These are phyloP conservation scores for Nakaseomyces uthaithaninus DNA, from an alignment of 1,139 yeast species.

Conservation along the genomic window DNA sequence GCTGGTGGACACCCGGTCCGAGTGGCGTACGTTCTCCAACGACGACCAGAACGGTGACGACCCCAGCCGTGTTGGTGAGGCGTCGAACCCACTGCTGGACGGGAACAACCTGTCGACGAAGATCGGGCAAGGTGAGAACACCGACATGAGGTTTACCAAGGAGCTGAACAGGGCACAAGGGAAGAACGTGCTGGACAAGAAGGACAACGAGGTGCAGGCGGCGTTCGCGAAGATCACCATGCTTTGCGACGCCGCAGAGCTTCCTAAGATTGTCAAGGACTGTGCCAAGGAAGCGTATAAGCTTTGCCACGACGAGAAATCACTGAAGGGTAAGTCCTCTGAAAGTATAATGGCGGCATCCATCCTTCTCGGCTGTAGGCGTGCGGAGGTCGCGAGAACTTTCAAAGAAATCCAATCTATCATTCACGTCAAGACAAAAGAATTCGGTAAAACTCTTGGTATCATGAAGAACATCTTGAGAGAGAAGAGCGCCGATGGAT, in stretches of 20 bases:
- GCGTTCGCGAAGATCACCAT: slow-evolving; percentile 89
- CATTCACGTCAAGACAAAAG: slow-evolving; percentile 89
- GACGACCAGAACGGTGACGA: slow-evolving; percentile 98
- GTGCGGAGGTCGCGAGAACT: slow-evolving; percentile 89
- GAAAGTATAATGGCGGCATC: slow-evolving; percentile 97
- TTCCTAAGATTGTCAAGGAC: slow-evolving; percentile 92
- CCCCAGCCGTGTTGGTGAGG: slow-evolving; percentile 99
- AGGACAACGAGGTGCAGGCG: slow-evolving; percentile 77
- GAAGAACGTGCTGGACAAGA: slow-evolving; percentile 74
- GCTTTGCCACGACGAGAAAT: slow-evolving; percentile 80
- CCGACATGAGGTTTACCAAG: slow-evolving; percentile 64
- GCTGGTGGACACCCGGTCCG: slow-evolving; percentile 90
- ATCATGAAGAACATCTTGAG: slow-evolving; percentile 71
- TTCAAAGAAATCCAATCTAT: slow-evolving; percentile 94
- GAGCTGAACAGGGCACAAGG: slow-evolving; percentile 88
- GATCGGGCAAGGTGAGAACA: slow-evolving; percentile 71
- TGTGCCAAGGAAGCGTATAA: slow-evolving; percentile 96
- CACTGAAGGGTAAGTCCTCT: slow-evolving; percentile 82
- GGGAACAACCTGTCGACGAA: slow-evolving; percentile 88
- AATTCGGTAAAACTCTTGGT: slow-evolving; percentile 81
- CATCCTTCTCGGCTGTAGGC: slow-evolving; percentile 87
- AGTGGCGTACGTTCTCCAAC: slow-evolving; percentile 96
- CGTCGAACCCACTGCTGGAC: slow-evolving; percentile 88
- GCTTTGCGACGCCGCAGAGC: slow-evolving; percentile 93
- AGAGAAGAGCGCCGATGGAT: slow-evolving; percentile 45